phyloP scores from a whole-genome alignment of 2,329 filamentous ascomycete genomes.

The Stagonosporopsis rhizophila region DNA sequence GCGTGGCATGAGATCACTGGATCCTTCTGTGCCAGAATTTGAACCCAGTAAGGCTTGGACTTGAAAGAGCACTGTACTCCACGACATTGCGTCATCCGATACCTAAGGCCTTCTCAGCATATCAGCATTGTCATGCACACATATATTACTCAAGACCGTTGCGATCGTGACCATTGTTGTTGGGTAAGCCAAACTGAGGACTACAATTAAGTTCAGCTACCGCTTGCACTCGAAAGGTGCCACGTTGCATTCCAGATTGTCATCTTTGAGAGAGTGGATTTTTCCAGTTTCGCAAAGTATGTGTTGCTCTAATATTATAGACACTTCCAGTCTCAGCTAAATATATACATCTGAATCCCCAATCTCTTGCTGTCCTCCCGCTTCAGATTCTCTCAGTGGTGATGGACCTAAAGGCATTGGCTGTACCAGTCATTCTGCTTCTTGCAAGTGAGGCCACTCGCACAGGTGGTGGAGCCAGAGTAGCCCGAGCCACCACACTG shows the following conservation, averaged over 20 bases:
- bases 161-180: not conserved
- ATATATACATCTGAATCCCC: not conserved
- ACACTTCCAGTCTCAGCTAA: not conserved
- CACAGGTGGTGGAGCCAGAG: slow-evolving; percentile 50
- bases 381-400: not conserved
- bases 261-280: not conserved
- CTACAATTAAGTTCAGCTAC: not conserved
- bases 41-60: not conserved
- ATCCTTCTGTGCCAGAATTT: not conserved
- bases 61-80: not conserved
- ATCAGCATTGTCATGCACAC: not conserved
- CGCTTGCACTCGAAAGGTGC: not conserved
- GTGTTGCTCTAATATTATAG: not conserved
- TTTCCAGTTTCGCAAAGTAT: not conserved
- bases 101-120: not conserved
- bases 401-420: slow-evolving; percentile 47
- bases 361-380: too few relatives aligned
- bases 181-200: not conserved
- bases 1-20: not conserved
- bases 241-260: not conserved
- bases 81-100: not conserved
- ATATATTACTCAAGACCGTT: not conserved
- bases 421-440: slow-evolving; percentile 54
- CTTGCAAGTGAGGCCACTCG: slow-evolving; percentile 49
- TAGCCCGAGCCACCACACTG: slow-evolving; percentile 56